Evolutionary conservation across 371 early-diverging fungal species (phyloP).

Genomic region (Paraphysoderma sedebokerense): DNA sequence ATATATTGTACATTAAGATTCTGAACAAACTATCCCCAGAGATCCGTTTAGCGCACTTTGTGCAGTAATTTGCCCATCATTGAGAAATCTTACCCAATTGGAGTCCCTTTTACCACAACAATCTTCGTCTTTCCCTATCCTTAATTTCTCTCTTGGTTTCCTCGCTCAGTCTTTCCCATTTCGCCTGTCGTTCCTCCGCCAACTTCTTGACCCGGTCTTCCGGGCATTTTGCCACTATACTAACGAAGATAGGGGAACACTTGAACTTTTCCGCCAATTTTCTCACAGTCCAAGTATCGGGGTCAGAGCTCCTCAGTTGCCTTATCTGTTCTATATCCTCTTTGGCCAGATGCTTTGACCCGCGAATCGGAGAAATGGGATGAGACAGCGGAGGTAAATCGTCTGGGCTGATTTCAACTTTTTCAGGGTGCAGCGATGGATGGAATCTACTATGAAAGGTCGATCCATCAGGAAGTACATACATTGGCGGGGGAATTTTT

Average conservation of each 20-base stretch:
- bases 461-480: conserved; percentile 15
- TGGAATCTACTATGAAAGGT: no score
- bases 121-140: background rate
- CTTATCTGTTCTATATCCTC: conserved; percentile 20
- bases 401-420: no score
- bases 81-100: background rate
- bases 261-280: conserved; percentile 23
- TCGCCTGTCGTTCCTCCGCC: conserved; percentile 1
- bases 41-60: no score
- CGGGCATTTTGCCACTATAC: conserved; percentile 14
- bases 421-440: no score
- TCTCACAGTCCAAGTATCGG: conserved; percentile 23
- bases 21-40: no score
- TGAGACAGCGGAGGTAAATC: no score
- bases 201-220: background rate
- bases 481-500: background rate
- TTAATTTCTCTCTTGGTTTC: background rate
- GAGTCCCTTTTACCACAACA: background rate
- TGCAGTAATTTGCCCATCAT: no score
- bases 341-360: no score
- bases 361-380: no score
- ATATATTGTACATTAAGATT: no score
- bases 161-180: background rate
- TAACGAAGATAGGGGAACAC: conserved; percentile 23
- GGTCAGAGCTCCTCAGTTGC: conserved; percentile 20